Evolutionary conservation across 306 rosid species (phyloP).

Genomic region (Sophora flavescens): DNA sequence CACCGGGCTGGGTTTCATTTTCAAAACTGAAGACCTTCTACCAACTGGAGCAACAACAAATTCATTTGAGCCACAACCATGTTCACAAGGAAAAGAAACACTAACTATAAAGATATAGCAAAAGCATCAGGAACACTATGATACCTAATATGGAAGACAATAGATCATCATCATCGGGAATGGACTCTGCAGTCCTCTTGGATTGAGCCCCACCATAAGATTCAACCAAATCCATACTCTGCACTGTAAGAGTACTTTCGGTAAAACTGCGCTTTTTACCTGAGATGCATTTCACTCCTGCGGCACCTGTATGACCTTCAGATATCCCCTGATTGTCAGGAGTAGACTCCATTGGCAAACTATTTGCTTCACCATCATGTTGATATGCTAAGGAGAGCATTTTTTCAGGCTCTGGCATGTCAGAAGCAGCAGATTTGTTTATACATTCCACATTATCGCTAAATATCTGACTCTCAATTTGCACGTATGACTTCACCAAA

Average conservation of each 20-base stretch:
- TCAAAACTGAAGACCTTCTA: slow-evolving; percentile 82
- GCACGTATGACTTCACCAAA: slow-evolving; percentile 54
- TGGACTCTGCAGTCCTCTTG: slow-evolving; percentile 66
- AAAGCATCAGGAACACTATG: slow-evolving; percentile 27
- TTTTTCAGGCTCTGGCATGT: slow-evolving; percentile 81
- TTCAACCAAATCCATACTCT: slow-evolving; percentile 74
- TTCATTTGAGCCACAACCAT: slow-evolving; percentile 44
- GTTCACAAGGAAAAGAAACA: slow-evolving; percentile 30
- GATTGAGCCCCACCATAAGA: slow-evolving; percentile 71
- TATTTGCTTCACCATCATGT: slow-evolving; percentile 53
- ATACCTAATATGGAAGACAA: slow-evolving; percentile 98
- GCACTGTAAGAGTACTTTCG: slow-evolving; percentile 80
- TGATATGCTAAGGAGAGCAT: slow-evolving; percentile 67
- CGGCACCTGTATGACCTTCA: slow-evolving; percentile 53
- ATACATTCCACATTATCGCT: slow-evolving; percentile 47
- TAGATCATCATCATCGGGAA: slow-evolving; percentile 96
- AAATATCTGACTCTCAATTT: slow-evolving; percentile 49
- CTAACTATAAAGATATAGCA: slow-evolving; percentile 14
- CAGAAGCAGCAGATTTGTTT: slow-evolving; percentile 61
- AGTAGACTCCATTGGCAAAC: slow-evolving; percentile 66
- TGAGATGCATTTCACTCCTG: slow-evolving; percentile 53
- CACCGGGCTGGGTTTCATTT: slow-evolving; percentile 83
- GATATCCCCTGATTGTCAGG: slow-evolving; percentile 61
- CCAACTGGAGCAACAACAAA: slow-evolving; percentile 75
- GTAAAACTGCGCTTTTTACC: slow-evolving; percentile 89